Base-by-base conservation (phyloP, 176 grass and related monocot species). In the Triticum timopheevii region DNA sequence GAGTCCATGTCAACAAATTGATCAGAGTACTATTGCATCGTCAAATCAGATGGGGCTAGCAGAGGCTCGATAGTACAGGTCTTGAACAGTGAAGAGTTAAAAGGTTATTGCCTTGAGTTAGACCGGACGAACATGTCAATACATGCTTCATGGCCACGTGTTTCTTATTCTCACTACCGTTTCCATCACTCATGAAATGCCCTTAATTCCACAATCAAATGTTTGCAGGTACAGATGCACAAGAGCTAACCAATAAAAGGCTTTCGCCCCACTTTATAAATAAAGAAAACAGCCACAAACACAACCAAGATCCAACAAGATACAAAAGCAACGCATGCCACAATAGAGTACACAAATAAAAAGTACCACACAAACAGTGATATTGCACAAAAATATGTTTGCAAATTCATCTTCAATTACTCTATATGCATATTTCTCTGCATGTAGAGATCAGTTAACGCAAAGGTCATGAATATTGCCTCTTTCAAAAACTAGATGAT, bases 11-110 rank as follows among this genome's bases (percentile, higher is more conserved):
- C 64, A 78, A 49, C 73, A 39, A 62, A 36, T 54, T 64, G 75
- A 84, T 89, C 66, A 54, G 81, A 52, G 7, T 23, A 8, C 84
- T 86, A 71, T 76, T 24, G 83, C 79, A 8, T 23, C 73, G 84
- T 90, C 84, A 83, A 83, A 78, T 90, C 72, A 78, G 64, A 54
- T 78, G 79, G 73, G 70, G n/a, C 71, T 70, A 23, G 58, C 40
- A 82, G 80, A 88, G 28, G 22, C 22, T 82, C 25, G 24, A 54
- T 78, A 35, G 78, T 76, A 69, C 83, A 13, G 2, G 36, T 12
- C 23, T 13, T 54, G 50, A 80, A 84, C 42, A 71, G 80, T 69
- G 2, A 6, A 8, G 22, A 83, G 39, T 47, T 78, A 83, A 88
- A 69, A 62, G 20, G 35, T 31, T 80, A 69, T 54, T 27, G 71